Evolutionary conservation across 345 rosid species (phyloP), one percentile per base, ranked within the genome.

Genomic region (Lepidium sativum): DNA sequence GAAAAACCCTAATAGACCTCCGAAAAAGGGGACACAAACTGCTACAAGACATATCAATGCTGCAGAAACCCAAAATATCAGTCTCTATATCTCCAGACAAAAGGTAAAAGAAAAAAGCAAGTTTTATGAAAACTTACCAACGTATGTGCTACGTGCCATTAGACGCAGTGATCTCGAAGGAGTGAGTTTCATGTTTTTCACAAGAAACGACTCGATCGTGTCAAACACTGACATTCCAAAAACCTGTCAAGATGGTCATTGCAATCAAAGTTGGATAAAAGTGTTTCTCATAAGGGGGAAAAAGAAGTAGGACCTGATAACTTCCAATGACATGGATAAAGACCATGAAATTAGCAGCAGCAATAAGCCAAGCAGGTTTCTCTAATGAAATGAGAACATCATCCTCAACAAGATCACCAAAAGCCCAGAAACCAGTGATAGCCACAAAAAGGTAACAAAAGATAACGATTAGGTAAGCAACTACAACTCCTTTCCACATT

Each of bases 261-360:
- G 23, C 39, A 40, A 33, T 64, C 39, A 39, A 9, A 56, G 6
- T 41, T 20, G 49, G 5, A 4, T 12, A 32, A 45, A 5, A 1
- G 2, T 34, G 20, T 54, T 12, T 4, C 6, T 31, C 9, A 15
- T 17, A 11, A 3, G 17, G 4, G 25, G 4, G 12, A 16, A 23
- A 3, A 12, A 1, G 39, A n/a, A 43, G 20, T n/a, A n/a, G n/a
- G 68, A 83, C 88, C 78, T 83, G 84, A 38, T 81, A 84, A 66
- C 88, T 81, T 56, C 84, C 88, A 43, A 81, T 8, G 53, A 83
- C 88, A 41, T 81, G 88, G 45, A 81, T 9, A 39, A 84, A 77
- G 8, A 83, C 86, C 74, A 83, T 73, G 34, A 75, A 13, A 13
- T 83, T 83, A 17, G 81, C 84, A 3, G 63, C 15, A 13, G 78